These are phyloP conservation scores for Nicotiana knightiana DNA, from an alignment of 257 asterid species.

Conservation along the genomic window DNA sequence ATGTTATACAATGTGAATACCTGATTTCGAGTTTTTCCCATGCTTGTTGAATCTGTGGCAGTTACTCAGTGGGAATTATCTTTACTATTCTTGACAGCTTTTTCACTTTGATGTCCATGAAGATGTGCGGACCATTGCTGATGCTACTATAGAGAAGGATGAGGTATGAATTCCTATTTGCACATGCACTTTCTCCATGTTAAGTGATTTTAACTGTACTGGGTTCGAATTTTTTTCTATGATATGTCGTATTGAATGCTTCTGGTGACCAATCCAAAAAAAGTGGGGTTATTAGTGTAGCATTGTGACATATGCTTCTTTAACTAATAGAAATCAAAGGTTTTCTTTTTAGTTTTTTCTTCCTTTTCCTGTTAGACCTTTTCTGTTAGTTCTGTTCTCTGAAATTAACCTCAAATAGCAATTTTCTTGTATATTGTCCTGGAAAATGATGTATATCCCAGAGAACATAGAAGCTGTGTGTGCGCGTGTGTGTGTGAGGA, in stretches of 20 bases:
- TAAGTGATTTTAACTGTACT: background rate
- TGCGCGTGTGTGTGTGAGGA: background rate
- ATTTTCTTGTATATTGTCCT: background rate
- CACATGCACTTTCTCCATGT: background rate
- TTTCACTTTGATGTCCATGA: slow-evolving; percentile 99
- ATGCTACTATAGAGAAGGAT: slow-evolving; percentile 95
- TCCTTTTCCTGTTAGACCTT: background rate
- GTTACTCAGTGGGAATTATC: background rate
- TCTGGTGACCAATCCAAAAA: background rate
- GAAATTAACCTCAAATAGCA: background rate
- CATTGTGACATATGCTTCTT: background rate
- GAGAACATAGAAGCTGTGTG: background rate
- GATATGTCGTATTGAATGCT: background rate
- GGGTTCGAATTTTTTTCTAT: background rate
- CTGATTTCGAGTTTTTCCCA: background rate
- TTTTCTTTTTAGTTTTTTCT: background rate
- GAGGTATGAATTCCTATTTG: slow-evolving; percentile 50
- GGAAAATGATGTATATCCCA: background rate
- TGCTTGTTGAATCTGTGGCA: background rate
- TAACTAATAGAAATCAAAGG: background rate
- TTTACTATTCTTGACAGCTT: slow-evolving; percentile 42
- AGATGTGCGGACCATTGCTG: slow-evolving; percentile 95
- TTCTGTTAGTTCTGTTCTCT: background rate
- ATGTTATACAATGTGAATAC: background rate
- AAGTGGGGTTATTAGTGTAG: background rate